Evolutionary conservation across 1,284 basidiomycete genomes (phyloP), one percentile per base, ranked within the genome.

Genomic region (Austroboletus rostrupii): DNA sequence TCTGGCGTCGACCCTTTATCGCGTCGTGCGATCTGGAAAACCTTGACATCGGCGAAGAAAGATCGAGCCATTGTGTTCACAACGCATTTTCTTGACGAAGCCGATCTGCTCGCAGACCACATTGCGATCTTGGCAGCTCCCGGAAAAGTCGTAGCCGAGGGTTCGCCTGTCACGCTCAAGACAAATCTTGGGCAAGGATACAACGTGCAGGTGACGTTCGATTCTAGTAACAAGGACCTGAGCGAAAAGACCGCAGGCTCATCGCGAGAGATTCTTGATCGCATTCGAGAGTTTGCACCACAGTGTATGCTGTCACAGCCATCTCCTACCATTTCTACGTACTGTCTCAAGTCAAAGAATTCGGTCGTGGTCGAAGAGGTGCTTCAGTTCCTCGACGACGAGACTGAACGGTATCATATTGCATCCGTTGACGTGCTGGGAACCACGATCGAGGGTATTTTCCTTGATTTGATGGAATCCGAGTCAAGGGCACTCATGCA

Each of bases 1-100:
- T 88, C 85, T 10, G 89, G 89, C 6, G 82, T 92, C 7, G 89
- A 92, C 64, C 89, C 89, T 0, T 67, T 91, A 32, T 88, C 87
- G 43, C 74, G 89, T 42, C 75, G 89, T 40, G 83, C 89, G 0
- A 71, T 92, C 23, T 92, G 89, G 89, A 77, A 82, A 52, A 83
- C 84, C 0, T 66, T 91, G 44, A 83, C 77, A 5, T 76, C 79
- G 0, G 80, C 87, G 41, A 75, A 84, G n/a, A 71, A 83, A 29
- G 77, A 80, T 26, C 72, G 85, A 21, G 83, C 82, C 0, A 76
- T 87, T 36, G 69, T 88, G 9, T 81, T 87, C 58, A 87, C 85
- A 0, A 87, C 84, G 1, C 85, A 88, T 63, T 87, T 90, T 67
- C 73, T 90, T 5, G 89, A 92, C 57, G 88, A 92, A 68, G 87